Base-by-base conservation (phyloP, 345 rosid genomes). In the Lenwebbia sp. region DNA sequence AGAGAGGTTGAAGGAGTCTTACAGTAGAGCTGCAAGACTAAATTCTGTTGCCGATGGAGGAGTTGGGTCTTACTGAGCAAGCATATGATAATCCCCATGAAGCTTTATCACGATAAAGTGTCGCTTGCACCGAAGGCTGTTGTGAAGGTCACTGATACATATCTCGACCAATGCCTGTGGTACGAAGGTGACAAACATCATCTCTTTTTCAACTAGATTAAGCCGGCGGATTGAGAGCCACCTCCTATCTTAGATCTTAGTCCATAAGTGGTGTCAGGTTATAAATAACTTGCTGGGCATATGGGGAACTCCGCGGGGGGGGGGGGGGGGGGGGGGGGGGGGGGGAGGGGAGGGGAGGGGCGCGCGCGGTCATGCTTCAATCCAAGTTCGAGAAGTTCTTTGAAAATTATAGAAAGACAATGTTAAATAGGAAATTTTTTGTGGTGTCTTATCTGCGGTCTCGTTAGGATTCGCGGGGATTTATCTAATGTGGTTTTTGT, bases 181-280 rank as follows among this genome's bases (percentile, higher is more conserved):
- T 98, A 96, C 84, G 99, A 98, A 91, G 99, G 98, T 54, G 99
- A 98, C 87, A 98, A 98, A 93, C 98, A 98, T 37, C 99, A 95
- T 89, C 95, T 98, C 86, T 98, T 98, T 88, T 98, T 98, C 60
- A 96, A 95, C 89, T 96, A 98, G 99, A 96, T 96, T 81, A 98
- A 98, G 91, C 99, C 98, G 89, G 99, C 99, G n/a, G 99, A 97
- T 93, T 95, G 98, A 25, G 99, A 96, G 91, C 99, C 99, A 7
- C 99, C 99, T 22, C 99, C 99, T n/a, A n/a, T n/a, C n/a, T n/a
- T n/a, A n/a, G 5, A 94, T 98, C 87, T 91, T 98, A 89, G 99
- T 96, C 47, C 96, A 95, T 88, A 96, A 98, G 87, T 95, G 99
- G 99, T 98, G 99, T 85, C 99, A 95, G 88, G 99, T 98, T 83